Base-by-base conservation (phyloP, 2,329 filamentous ascomycete genomes). In the Pseudocercospora macadamiae region DNA sequence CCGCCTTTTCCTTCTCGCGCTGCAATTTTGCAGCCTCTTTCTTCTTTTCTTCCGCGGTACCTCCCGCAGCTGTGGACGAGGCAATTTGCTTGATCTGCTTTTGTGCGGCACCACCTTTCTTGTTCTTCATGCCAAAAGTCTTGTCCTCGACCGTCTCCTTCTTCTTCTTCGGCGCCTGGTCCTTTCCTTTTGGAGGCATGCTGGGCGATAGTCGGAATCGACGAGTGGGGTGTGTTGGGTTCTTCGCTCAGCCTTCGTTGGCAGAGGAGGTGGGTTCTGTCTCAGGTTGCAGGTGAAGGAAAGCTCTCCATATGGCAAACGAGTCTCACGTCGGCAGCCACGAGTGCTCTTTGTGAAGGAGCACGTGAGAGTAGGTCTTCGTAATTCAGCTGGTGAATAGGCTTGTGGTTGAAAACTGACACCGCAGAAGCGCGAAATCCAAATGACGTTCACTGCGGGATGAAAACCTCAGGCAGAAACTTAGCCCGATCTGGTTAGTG, bases 111-210 rank as follows among this genome's bases (percentile, higher is more conserved):
- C 86, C 89, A 68, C 95, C 95, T 83, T 97, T 99, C 82, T 99
- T 99, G 75, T 99, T 99, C 81, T 99, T 99, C 95, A 99, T 97
- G 70, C 95, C 95, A 83, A 99, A 99, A 49, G 95, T 96, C 80
- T 93, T 95, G 82, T 99, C 95, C 8, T 68, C 70, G 64, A 95
- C 91, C 64, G 92, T 90, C 44, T 82, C 71, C 79, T 91, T 91
- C 68, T 75, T 74, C 66, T 76, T 75, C 71, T 79, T 78, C 57
- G 79, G 77, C 71, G 73, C 73, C 64, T 77, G 74, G 49, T 76
- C 73, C 70, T 78, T 77, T 62, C 74, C 73, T 75, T 92, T 92
- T 59, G 89, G 89, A 75, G 89, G 80, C 89, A 93, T 92, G 70
- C 70, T 86, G 80, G 77, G 60, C 48, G 60, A 54, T 56, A 55